Conservation (phyloP, 768 basidiomycete genomes). For the Amanita rubescens region DNA sequence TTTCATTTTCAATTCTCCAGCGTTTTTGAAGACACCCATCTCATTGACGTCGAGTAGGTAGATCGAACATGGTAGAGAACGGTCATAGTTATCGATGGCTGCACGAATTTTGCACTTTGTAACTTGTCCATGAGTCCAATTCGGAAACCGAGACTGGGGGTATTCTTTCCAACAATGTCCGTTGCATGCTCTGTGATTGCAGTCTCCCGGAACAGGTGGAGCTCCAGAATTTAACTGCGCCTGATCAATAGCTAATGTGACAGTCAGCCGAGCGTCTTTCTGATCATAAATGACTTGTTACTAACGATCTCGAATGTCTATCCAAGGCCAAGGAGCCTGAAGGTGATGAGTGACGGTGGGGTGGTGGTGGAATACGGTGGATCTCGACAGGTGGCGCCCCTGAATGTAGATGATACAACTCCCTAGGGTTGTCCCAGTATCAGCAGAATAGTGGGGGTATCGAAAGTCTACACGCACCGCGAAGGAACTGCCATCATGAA, state of each 20-base stretch:
- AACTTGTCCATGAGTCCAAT: constrained; percentile 45
- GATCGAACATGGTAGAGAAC: constrained; percentile 20
- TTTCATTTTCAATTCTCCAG: constrained; percentile 17
- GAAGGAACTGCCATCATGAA: background rate
- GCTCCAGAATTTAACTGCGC: constrained; percentile 26
- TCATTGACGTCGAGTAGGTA: constrained; percentile 35
- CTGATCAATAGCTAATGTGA: constrained; percentile 21
- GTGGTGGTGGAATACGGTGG: constrained; percentile 23
- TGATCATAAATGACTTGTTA: background rate
- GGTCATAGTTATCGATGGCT: constrained; percentile 27
- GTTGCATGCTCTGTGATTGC: constrained; percentile 28
- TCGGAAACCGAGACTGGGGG: constrained; percentile 44
- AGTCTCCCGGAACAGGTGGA: constrained; percentile 29
- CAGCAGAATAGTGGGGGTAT: background rate
- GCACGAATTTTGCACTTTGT: constrained; percentile 31
- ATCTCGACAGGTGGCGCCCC: background rate
- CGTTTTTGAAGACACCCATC: constrained; percentile 26
- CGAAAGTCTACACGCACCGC: background rate
- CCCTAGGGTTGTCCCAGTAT: background rate
- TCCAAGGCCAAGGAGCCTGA: constrained; percentile 43
- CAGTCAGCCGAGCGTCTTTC: background rate
- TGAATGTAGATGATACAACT: background rate
- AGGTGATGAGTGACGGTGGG: constrained; percentile 39
- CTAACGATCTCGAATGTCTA: constrained; percentile 33
- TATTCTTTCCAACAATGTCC: constrained; percentile 33